Conservation (phyloP, 2,329 filamentous ascomycete genomes). For the Elsinoe fawcettii region DNA sequence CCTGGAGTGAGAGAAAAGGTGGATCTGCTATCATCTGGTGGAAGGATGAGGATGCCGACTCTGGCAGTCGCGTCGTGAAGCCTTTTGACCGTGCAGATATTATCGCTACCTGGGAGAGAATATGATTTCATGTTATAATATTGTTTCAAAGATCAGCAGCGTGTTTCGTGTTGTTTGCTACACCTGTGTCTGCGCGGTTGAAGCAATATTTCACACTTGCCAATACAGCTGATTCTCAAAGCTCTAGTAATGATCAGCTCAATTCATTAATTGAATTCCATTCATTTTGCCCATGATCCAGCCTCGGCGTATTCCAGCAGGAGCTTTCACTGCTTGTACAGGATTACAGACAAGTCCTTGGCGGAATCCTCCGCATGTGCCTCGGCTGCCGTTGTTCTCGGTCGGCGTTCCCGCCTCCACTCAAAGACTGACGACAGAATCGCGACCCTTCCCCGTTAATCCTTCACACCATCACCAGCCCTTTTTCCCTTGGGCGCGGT, state of each 20-base stretch:
- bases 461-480: background rate
- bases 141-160: background rate
- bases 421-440: conserved; percentile 15
- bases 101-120: conserved; percentile 1
- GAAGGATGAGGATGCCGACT: background rate
- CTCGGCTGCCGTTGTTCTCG: conserved; percentile 7
- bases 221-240: background rate
- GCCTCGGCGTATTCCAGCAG: background rate
- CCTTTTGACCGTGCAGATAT: background rate
- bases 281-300: background rate
- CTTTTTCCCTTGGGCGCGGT: background rate
- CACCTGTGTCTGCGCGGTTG: background rate
- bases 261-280: background rate
- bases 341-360: background rate
- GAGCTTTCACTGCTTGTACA: background rate
- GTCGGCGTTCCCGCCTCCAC: conserved; percentile 9
- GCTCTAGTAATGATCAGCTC: too few relatives aligned
- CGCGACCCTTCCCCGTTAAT: conserved; percentile 1
- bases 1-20: background rate
- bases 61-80: conserved; percentile 10
- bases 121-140: conserved; percentile 1
- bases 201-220: background rate
- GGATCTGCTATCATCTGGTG: background rate
- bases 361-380: background rate
- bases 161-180: background rate